Base-by-base conservation (phyloP, 208 protist species). In the Trypanosoma melophagium region DNA sequence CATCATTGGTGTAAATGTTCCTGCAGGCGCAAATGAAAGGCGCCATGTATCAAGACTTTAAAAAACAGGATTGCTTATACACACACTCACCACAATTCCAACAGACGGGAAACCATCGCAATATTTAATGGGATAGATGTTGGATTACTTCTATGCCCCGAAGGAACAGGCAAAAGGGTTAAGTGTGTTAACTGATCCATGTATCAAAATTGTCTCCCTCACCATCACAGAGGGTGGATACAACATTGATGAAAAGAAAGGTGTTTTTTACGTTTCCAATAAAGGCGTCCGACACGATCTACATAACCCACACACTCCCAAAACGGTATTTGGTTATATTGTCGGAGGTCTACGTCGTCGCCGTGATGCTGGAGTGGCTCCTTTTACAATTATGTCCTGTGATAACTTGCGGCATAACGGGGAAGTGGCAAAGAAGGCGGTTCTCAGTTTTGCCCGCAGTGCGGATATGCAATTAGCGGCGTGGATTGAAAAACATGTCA, bases 331-430 rank as follows among this genome's bases (percentile, higher is more conserved):
- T 53, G 80, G 73, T 28, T 72, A 68, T 58, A 80, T 80, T 63
- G 70, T 82, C 13, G 71, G 77, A 56, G 76, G 72, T 7, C 66
- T 82, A 42, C 80, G 70, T n/a, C 57, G 57, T 21, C 70, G 80
- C 7, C 60, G 66, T 19, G 66, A 84, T 42, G 40, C 19, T 10
- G 58, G 56, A 1, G 38, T 25, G 54, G 3, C 66, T 16, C 74
- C 74, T n/a, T 83, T 83, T 55, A 83, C 71, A 22, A 61, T 81
- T 45, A 79, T 81, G 77, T 83, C 71, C 38, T 83, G 73, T 61
- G 74, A 80, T 63, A 81, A 83, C 55, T 57, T 81, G 22, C 73
- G 74, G 19, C 77, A 87, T 63, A 83, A 81, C 68, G 74, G 74
- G 40, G 64, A 78, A 17, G 74, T 77, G 28, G 66, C 73, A 10